These are phyloP conservation scores for Colletotrichum sp. DNA, from an alignment of 2,329 filamentous ascomycete genomes.

Conservation along the genomic window DNA sequence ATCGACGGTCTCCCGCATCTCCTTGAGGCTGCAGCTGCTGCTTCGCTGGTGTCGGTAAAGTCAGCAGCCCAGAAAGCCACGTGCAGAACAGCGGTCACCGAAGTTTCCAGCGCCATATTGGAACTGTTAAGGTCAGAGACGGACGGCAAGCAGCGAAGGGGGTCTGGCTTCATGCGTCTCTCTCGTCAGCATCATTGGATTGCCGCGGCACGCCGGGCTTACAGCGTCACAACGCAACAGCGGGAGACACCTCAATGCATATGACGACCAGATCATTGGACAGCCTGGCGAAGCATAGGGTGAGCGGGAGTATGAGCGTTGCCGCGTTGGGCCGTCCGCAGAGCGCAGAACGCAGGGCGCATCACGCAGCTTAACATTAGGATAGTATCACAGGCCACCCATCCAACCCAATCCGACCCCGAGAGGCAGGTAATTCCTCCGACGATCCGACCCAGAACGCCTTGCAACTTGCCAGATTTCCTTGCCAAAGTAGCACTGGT, in stretches of 20 bases:
- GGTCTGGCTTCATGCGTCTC: not conserved
- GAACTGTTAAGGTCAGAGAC: not conserved
- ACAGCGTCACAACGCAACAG: not conserved
- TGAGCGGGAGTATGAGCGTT: conserved; percentile 2
- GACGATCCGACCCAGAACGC: not conserved
- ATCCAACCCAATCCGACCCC: not conserved
- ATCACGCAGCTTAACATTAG: not conserved
- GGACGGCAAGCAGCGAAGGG: not conserved
- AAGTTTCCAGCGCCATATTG: not conserved
- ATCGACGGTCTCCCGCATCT: not conserved
- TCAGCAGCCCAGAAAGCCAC: not conserved
- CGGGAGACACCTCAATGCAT: not conserved
- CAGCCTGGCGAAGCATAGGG: not conserved
- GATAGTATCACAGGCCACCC: not conserved
- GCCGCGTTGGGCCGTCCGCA: not conserved
- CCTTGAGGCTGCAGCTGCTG: not conserved
- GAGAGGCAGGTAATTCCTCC: conserved; percentile 4
- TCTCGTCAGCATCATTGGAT: not conserved
- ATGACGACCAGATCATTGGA: not conserved
- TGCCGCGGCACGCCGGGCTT: not conserved
- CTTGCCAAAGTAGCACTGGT: not conserved
- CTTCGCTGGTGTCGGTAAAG: not conserved
- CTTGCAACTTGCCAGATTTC: not conserved
- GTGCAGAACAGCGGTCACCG: not conserved
- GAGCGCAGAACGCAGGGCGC: not conserved